Percentiles rank a stretch among this genome's conserved stretches.
Evolutionary conservation across 805 yeast species (phyloP).

Genomic region (Metschnikowia continentalis): DNA sequence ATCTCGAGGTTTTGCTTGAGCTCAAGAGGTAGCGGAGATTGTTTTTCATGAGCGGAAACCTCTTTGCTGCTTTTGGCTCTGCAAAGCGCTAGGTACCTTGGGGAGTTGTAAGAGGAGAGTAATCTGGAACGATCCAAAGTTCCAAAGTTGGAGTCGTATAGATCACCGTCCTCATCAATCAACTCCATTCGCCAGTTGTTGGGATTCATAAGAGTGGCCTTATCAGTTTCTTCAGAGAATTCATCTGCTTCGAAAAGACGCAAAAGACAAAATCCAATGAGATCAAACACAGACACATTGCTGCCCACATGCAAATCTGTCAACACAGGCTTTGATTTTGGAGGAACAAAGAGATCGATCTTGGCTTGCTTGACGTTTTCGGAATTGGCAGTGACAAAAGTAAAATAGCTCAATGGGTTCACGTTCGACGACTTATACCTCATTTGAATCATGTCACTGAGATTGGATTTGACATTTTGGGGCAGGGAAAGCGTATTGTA

Average conservation of each 20-base stretch:
- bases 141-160: constrained; percentile 83
- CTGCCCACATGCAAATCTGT: constrained; percentile 22
- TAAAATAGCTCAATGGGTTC: constrained; percentile 43
- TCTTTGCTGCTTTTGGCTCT: constrained; percentile 47
- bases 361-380: constrained; percentile 13
- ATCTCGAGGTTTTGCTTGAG: constrained; percentile 25
- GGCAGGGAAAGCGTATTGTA: constrained; percentile 8
- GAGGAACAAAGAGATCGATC: constrained; percentile 33
- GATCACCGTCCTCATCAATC: constrained; percentile 91
- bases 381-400: constrained; percentile 32
- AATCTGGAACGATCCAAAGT: constrained; percentile 66
- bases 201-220: constrained; percentile 43
- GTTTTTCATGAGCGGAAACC: constrained; percentile 41
- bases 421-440: constrained; percentile 30
- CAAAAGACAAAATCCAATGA: constrained; percentile 38
- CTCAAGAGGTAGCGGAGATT: constrained; percentile 53
- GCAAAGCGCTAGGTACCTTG: constrained; percentile 76
- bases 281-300: constrained; percentile 32
- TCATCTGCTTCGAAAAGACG: constrained; percentile 23
- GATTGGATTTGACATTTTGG: constrained; percentile 8
- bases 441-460: constrained; percentile 40
- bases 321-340: constrained; percentile 24
- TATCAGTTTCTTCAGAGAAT: constrained; percentile 10
- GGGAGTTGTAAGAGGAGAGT: constrained; percentile 67
- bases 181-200: constrained; percentile 73